Conservation (phyloP, 495 filamentous ascomycete species). For the Glarea lozoyensis region DNA sequence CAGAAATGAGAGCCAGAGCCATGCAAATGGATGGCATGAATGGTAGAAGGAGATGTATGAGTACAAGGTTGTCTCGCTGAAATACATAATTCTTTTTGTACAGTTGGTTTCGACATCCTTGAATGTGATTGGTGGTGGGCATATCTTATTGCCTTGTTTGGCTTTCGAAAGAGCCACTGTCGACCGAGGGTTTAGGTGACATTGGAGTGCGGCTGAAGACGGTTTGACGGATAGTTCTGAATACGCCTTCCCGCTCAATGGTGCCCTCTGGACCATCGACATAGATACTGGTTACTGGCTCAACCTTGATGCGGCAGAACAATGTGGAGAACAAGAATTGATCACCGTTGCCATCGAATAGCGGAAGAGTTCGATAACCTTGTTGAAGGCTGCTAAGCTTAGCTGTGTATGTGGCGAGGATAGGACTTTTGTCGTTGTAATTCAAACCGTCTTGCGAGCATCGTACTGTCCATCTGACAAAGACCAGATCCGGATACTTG, state of each 20-base stretch:
- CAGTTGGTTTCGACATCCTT: constrained; percentile 17
- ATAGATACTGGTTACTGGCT: constrained; percentile 43
- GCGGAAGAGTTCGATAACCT: constrained; percentile 93
- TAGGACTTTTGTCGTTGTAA: constrained; percentile 51
- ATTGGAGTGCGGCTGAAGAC: constrained; percentile 34
- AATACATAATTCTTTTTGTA: constrained; percentile 18
- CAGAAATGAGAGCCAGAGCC: too few relatives aligned
- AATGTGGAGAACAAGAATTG: constrained; percentile 91
- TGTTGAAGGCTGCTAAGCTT: constrained; percentile 84
- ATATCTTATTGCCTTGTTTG: background rate
- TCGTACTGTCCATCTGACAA: constrained; percentile 88
- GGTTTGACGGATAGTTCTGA: constrained; percentile 37
- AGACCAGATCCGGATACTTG: constrained; percentile 85
- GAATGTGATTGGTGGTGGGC: background rate
- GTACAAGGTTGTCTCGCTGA: constrained; percentile 8
- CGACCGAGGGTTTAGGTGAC: constrained; percentile 16
- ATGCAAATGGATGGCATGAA: constrained; percentile 1
- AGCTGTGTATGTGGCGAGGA: constrained; percentile 80
- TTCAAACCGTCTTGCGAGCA: constrained; percentile 62
- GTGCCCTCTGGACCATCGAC: constrained; percentile 29
- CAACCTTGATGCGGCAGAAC: constrained; percentile 75
- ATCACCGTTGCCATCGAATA: constrained; percentile 82
- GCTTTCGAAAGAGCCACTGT: constrained; percentile 1
- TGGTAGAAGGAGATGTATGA: constrained; percentile 9
- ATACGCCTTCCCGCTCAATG: constrained; percentile 29